Evolutionary conservation across 108 stramenopile species (phyloP).

Genomic region (Hondaea fermentalgiana): DNA sequence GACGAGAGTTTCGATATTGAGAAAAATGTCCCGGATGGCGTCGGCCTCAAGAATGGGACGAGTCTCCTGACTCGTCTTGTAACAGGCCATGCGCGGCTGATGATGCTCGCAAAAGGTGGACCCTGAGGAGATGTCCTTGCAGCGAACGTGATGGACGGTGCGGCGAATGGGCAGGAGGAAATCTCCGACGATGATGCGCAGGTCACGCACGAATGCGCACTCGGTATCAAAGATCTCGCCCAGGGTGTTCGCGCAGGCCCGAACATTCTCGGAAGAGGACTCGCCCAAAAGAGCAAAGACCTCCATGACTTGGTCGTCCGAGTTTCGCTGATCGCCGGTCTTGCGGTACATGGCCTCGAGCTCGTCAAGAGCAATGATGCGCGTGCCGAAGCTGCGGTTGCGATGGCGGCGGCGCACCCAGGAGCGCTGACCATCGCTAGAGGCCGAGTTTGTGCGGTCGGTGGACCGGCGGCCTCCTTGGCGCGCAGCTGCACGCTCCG

Average conservation of each 20-base stretch:
- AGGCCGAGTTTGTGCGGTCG: neutral
- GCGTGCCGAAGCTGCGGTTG: neutral
- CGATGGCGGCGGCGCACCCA: neutral
- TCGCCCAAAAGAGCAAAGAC: neutral
- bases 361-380: neutral
- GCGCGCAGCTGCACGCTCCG: too few relatives aligned
- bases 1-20: neutral
- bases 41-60: neutral
- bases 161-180: neutral
- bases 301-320: neutral
- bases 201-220: neutral
- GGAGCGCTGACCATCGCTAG: neutral
- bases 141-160: neutral
- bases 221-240: constrained; percentile 1
- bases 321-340: neutral
- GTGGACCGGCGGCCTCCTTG: neutral
- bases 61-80: neutral
- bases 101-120: constrained; percentile 2
- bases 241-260: neutral
- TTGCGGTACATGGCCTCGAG: neutral
- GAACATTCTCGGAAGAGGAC: neutral
- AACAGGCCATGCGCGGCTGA: neutral
- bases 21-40: neutral
- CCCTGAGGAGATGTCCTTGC: neutral
- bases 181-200: neutral